Conservation (phyloP, 352 stramenopile species). For the Globisporangium nunn region DNA sequence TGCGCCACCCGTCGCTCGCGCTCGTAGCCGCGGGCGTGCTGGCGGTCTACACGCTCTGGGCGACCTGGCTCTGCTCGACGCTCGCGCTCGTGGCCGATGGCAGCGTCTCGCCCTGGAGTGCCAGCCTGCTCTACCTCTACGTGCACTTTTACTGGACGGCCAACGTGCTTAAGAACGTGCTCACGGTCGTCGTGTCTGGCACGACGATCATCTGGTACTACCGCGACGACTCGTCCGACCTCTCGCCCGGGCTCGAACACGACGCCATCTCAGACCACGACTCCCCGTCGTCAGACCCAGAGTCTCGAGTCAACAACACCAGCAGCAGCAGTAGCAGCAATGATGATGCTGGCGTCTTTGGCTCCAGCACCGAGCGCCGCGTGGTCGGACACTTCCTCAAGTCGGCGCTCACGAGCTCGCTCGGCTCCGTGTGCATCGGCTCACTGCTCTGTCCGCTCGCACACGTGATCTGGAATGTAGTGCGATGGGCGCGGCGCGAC, state of each 20-base stretch:
- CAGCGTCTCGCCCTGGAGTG: conserved; percentile 53
- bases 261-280: conserved; percentile 38
- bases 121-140: conserved; percentile 67
- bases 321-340: no score
- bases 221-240: conserved; percentile 55
- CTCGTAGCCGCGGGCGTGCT: conserved; percentile 42
- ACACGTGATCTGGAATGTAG: conserved; percentile 69
- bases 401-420: conserved; percentile 58
- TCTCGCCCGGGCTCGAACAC: conserved; percentile 27
- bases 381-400: conserved; percentile 69
- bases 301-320: no score
- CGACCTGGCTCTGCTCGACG: conserved; percentile 74
- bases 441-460: conserved; percentile 73
- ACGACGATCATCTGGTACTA: conserved; percentile 86
- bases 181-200: conserved; percentile 72
- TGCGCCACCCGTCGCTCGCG: conserved; percentile 46
- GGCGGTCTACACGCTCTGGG: conserved; percentile 66
- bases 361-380: conserved; percentile 25
- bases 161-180: conserved; percentile 80
- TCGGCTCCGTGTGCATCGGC: conserved; percentile 80
- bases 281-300: conserved; percentile 15
- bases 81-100: conserved; percentile 50
- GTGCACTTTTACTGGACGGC: conserved; percentile 88
- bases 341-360: no score
- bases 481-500: conserved; percentile 69